These are phyloP conservation scores for Stagonosporopsis cucurbitacearum DNA, from an alignment of 2,329 filamentous ascomycete species.

Conservation along the genomic window DNA sequence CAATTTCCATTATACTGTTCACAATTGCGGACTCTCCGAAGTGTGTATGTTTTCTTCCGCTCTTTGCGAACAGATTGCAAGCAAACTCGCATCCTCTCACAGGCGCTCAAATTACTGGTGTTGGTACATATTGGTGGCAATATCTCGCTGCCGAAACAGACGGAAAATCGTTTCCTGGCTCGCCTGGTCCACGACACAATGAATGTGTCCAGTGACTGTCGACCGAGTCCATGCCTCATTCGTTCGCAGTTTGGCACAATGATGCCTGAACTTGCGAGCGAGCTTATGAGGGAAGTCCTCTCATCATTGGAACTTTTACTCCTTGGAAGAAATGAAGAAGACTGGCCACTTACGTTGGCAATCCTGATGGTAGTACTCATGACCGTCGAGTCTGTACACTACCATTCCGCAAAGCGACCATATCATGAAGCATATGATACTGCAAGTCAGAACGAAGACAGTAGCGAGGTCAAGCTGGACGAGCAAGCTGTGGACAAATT, in stretches of 20 bases:
- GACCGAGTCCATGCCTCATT: constrained; percentile 49
- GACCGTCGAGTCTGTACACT: constrained; percentile 49
- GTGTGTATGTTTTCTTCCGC: constrained; percentile 44
- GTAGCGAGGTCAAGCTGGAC: constrained; percentile 22
- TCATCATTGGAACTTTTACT: constrained; percentile 40
- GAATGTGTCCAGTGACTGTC: constrained; percentile 15
- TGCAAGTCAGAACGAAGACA: not conserved
- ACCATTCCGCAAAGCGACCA: constrained; percentile 45
- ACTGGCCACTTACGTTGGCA: constrained; percentile 46
- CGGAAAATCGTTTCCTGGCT: constrained; percentile 20
- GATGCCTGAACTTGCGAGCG: constrained; percentile 43
- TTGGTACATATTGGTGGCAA: constrained; percentile 49
- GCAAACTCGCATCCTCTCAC: constrained; percentile 35
- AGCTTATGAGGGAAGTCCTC: constrained; percentile 44
- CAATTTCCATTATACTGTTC: constrained; percentile 46
- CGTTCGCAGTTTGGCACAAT: constrained; percentile 47
- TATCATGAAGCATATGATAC: constrained; percentile 38
- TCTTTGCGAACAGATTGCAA: constrained; percentile 24
- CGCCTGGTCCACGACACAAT: constrained; percentile 32
- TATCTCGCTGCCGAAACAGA: constrained; percentile 37
- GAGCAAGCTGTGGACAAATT: constrained; percentile 39
- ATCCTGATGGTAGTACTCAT: constrained; percentile 45
- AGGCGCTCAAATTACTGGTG: constrained; percentile 49
- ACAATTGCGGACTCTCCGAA: constrained; percentile 40
- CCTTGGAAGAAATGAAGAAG: constrained; percentile 35